Base-by-base conservation (phyloP, 1,284 basidiomycete species). In the Ganoderma leucocontextum region DNA sequence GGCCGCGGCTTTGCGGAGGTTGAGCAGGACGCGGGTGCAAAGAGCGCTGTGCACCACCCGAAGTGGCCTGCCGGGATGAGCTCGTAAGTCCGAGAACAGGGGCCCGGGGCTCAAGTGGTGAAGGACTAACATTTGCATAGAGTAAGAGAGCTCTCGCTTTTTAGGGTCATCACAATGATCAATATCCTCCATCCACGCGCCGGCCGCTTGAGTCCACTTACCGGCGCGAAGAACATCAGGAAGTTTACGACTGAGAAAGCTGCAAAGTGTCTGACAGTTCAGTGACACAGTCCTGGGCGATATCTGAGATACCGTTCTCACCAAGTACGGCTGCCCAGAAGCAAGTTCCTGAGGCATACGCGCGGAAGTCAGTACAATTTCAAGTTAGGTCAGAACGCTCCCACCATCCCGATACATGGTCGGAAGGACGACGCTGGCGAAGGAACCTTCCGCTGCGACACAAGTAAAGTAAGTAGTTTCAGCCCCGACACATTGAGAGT, bases 371-470 rank as follows among this genome's bases (percentile, higher is more conserved):
- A 60, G 59, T 10, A 38, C 38, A 22, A 29, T 2, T 29, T 29
- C 38, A 22, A 29, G 1, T 29, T 29, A 42, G 25, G 22, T 17
- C 13, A 29, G 22, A 22, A 49, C 5, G 22, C 13, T 53, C 52
- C 19, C 17, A 62, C 61, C 62, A 44, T 63, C 62, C 12, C 62
- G 52, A 13, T 63, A 63, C 49, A 63, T 55, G 10, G 62, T 63
- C 29, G 22, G 62, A 33, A 55, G 35, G 9, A 63, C 15, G 6
- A 38, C 47, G 5, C 62, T 36, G 10, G 39, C 29, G 13, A 36
- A 52, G 19, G 47, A 22, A 5, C 35, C 13, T 5, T 63, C 36
- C 13, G 13, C 62, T 63, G 10, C n/a, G 49, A 29, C 49, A 9
- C 25, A 49, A n/a, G n/a, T n/a, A n/a, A n/a, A n/a, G n/a, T n/a